phyloP scores from a whole-genome alignment of 441 rosid species.

The Corymbia calophylla region DNA sequence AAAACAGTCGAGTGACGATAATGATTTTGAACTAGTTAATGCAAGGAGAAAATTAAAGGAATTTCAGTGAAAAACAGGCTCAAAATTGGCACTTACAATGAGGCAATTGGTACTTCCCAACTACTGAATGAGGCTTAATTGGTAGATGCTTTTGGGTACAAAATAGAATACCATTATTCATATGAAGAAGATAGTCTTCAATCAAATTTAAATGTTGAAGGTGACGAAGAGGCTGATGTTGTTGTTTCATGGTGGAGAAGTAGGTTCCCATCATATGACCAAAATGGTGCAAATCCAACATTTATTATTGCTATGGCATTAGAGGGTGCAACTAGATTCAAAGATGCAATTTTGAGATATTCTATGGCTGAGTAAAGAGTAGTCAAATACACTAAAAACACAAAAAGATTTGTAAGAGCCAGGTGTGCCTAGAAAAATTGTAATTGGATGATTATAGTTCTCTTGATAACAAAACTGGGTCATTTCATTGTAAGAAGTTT shows the following conservation, averaged over 20 bases:
- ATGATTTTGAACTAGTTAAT: not conserved
- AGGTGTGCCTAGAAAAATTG: not conserved
- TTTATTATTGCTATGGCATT: not conserved
- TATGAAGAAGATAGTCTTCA: not conserved
- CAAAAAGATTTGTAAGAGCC: not conserved
- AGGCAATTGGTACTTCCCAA: not conserved
- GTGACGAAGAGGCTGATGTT: not conserved
- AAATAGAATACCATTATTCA: not conserved
- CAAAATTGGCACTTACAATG: too few relatives aligned
- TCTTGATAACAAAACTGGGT: not conserved
- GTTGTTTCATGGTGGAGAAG: not conserved
- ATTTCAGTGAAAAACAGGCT: not conserved
- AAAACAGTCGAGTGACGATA: not conserved
- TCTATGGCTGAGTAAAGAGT: not conserved
- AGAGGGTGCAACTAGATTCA: too few relatives aligned
- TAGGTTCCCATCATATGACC: too few relatives aligned
- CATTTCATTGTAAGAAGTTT: too few relatives aligned
- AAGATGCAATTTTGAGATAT: not conserved
- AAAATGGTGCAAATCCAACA: not conserved
- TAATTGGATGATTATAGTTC: too few relatives aligned
- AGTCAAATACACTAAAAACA: not conserved
- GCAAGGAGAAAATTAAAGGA: not conserved
- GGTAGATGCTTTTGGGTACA: too few relatives aligned
- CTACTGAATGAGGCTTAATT: not conserved
- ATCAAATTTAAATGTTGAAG: not conserved